phyloP scores from a whole-genome alignment of 768 basidiomycete species.

The Rhizopogon vesiculosus region DNA sequence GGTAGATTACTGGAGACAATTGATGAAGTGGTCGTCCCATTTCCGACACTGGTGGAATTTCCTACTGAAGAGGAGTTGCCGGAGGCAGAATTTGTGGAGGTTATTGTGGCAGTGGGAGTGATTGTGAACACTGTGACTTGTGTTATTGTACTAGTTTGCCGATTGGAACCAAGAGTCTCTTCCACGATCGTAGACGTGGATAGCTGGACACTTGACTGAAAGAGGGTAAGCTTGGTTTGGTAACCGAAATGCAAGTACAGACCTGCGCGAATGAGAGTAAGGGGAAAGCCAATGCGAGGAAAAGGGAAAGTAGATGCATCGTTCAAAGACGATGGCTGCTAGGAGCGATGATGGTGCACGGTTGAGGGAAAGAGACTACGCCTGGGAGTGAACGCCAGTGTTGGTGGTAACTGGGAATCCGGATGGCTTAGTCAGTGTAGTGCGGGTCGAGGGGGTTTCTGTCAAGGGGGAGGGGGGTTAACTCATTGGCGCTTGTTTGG shows the following conservation, averaged over 20 bases:
- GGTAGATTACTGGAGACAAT: slow-evolving; percentile 40
- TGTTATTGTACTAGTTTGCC: slow-evolving; percentile 35
- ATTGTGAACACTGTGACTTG: slow-evolving; percentile 43
- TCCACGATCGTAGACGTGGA: slow-evolving; percentile 7
- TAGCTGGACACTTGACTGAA: slow-evolving; percentile 33
- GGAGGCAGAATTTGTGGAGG: slow-evolving; percentile 16
- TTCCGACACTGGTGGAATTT: slow-evolving; percentile 17
- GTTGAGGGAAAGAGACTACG: not conserved
- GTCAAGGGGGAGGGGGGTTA: slow-evolving; percentile 13
- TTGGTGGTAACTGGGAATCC: not conserved
- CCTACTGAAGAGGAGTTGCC: slow-evolving; percentile 16
- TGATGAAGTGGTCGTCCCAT: slow-evolving; percentile 32
- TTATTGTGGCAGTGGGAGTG: slow-evolving; percentile 26
- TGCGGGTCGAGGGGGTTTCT: not conserved
- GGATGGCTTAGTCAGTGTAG: not conserved
- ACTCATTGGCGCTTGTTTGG: not conserved
- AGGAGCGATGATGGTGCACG: not conserved
- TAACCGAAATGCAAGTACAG: not conserved
- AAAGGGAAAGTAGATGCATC: slow-evolving; percentile 24
- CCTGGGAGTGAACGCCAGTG: not conserved
- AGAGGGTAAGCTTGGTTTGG: slow-evolving; percentile 3
- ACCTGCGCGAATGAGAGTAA: slow-evolving; percentile 29
- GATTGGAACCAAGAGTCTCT: slow-evolving; percentile 34
- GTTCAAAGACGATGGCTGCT: not conserved
- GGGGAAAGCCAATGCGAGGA: slow-evolving; percentile 28